Conservation (phyloP, 2,329 filamentous ascomycete genomes). For the Aspergillus phoenicis region DNA sequence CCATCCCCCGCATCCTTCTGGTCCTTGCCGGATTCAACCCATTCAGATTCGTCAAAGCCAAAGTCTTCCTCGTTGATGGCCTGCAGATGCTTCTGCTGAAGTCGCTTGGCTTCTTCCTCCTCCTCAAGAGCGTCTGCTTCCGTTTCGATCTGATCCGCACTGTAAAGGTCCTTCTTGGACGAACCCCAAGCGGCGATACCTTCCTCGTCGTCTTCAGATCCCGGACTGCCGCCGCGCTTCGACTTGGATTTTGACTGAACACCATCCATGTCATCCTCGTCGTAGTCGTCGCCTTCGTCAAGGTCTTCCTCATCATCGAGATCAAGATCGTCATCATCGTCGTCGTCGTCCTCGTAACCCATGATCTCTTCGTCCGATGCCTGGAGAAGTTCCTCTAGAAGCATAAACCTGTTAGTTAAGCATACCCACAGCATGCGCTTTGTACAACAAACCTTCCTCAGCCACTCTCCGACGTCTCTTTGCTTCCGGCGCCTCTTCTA, state of each 20-base stretch:
- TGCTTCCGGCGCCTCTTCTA: conserved; percentile 77
- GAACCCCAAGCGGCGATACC: conserved; percentile 79
- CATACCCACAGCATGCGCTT: background rate
- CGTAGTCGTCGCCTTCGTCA: conserved; percentile 40
- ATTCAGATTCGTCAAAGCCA: conserved; percentile 86
- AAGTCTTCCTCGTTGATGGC: conserved; percentile 92
- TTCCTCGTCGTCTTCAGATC: conserved; percentile 50
- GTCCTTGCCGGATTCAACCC: conserved; percentile 62
- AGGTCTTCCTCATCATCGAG: conserved; percentile 51
- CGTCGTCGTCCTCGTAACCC: conserved; percentile 51
- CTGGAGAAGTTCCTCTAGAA: conserved; percentile 58
- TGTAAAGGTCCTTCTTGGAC: conserved; percentile 88
- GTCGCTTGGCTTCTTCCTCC: conserved; percentile 81
- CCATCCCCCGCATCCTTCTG: conserved; percentile 50
- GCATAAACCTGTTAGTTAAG: conserved; percentile 20
- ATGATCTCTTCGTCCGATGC: conserved; percentile 66
- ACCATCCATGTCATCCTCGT: conserved; percentile 32
- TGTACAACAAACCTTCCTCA: conserved; percentile 60
- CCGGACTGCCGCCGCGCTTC: conserved; percentile 26
- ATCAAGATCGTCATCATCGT: conserved; percentile 37
- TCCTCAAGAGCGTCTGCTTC: conserved; percentile 81
- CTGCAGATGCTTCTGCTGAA: conserved; percentile 88
- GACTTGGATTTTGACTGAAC: conserved; percentile 25
- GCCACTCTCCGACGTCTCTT: conserved; percentile 73
- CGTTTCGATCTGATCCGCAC: conserved; percentile 75